Base-by-base conservation (phyloP, 2,329 filamentous ascomycete genomes). In the Aspergillus candidus region DNA sequence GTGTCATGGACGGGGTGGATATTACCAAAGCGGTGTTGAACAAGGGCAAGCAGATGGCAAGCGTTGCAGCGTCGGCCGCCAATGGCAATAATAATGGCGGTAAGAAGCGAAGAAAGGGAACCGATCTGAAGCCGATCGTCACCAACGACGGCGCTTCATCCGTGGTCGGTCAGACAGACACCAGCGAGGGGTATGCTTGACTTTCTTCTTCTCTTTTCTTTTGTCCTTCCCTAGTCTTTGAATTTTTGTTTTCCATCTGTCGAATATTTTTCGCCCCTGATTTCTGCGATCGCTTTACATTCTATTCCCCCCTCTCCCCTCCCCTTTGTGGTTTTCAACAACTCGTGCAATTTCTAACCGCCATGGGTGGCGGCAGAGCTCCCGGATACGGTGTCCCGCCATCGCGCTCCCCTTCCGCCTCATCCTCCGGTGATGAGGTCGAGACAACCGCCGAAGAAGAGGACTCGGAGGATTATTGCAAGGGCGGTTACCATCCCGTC, bases 381-480 rank as follows among this genome's bases (percentile, higher is more conserved):
- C 53, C 51, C 50, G 51, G 66, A 61, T 74, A 76, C 66, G 67
- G 70, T 50, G 70, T 73, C 68, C 73, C 73, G 73, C 76, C 80
- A 70, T 83, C 72, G 75, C 77, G 83, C 58, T 91, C 88, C 50
- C 86, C 87, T 41, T 86, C 22, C 22, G 6, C 86, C 41, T 80
- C 82, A 41, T 86, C 82, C 44, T 86, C 86, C 37, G 83, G 81
- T 57, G 89, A 91, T 70, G 90, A 95, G 66, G 78, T 80, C 68
- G 90, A 96, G 61, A 90, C 93, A 65, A 94, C 91, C 32, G 91
- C 90, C 62, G 93, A 97, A 66, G 93, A 98, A 72, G 93, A 98
- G 72, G 93, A 98, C 70, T 95, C 88, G 38, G 91, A 97, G 71
- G 93, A 98, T 70, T 98, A 98, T 74, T 96, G 91, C 79, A 97